Evolutionary conservation across 345 rosid genomes (phyloP), one percentile per base, ranked within the genome.

Genomic region (Luvunga scandens): DNA sequence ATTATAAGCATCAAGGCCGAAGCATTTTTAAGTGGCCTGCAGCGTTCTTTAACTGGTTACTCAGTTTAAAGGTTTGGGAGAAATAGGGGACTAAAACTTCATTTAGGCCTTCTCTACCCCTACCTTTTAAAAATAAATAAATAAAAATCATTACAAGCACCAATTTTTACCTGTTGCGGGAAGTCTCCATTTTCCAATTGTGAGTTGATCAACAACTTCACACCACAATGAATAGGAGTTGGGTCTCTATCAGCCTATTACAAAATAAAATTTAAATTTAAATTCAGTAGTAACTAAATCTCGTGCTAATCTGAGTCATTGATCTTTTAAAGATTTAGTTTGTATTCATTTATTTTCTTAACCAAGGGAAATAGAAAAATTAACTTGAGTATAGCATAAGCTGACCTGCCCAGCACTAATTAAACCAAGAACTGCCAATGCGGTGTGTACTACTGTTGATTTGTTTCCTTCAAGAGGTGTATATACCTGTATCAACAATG

Each of bases 121-220:
- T 45, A 13, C 16, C 50, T 3, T 45, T 45, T 45, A 45, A 45
- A 45, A 45, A 45, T 2, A 45, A 10, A 45, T 10, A 45, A 45
- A 45, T 45, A 45, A 45, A 45, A 45, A 12, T 45, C 13, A 45
- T 45, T 45, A 13, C 13, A 45, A 45, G 50, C 50, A 45, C 50
- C 50, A 45, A 45, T 45, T 45, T 45, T 45, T 45, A 90, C 93
- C 88, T 91, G 90, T 74, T 91, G 91, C 2, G 98, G 97, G 64
- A 89, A 94, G 73, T 87, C 91, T 4, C 97, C 97, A 65, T 85
- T 81, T 50, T 82, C 90, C 45, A 84, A 28, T 50, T 92, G 97
- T 22, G 93, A 91, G 82, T 86, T 92, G 80, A 94, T 92, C 77
- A 94, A 72, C 48, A 92, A 75, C 75, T 86, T 94, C 22, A 89